Percentiles rank a stretch among this genome's conserved stretches.
Evolutionary conservation across 306 rosid genomes (phyloP).

Genomic region (Rosa multiflora): DNA sequence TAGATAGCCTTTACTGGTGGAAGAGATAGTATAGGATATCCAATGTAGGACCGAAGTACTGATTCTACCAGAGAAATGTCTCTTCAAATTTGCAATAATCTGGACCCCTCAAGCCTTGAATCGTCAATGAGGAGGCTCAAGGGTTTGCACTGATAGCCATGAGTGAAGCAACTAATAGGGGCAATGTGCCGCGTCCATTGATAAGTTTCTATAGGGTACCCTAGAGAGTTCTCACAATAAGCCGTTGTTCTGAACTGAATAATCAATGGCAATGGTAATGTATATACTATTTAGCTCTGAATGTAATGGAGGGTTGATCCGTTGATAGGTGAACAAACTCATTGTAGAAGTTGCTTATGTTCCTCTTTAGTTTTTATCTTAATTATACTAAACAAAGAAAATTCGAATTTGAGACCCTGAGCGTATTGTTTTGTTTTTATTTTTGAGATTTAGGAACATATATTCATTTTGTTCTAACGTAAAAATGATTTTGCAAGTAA

Average conservation of each 20-base stretch:
- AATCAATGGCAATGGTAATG: background rate
- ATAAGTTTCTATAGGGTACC: background rate
- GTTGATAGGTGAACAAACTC: background rate
- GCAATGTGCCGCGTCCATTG: background rate
- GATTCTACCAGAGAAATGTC: conserved; percentile 6
- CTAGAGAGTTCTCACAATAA: background rate
- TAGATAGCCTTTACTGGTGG: conserved; percentile 8
- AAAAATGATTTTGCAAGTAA: background rate
- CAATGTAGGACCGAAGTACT: background rate
- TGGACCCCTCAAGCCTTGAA: background rate
- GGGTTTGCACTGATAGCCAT: background rate
- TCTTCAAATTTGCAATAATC: background rate
- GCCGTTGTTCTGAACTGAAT: background rate
- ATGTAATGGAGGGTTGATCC: background rate
- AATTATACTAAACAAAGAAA: no score
- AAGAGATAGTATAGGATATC: background rate
- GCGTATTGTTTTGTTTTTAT: no score
- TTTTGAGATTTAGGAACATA: no score
- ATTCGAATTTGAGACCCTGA: no score
- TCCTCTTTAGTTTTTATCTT: background rate
- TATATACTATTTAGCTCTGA: background rate
- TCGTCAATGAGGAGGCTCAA: no score
- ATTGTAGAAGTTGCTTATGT: background rate
- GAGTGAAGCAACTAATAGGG: background rate
- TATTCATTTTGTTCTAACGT: no score